Evolutionary conservation across 352 stramenopile genomes (phyloP), one percentile per base, ranked within the genome.

Genomic region (Pythium brachiatum): DNA sequence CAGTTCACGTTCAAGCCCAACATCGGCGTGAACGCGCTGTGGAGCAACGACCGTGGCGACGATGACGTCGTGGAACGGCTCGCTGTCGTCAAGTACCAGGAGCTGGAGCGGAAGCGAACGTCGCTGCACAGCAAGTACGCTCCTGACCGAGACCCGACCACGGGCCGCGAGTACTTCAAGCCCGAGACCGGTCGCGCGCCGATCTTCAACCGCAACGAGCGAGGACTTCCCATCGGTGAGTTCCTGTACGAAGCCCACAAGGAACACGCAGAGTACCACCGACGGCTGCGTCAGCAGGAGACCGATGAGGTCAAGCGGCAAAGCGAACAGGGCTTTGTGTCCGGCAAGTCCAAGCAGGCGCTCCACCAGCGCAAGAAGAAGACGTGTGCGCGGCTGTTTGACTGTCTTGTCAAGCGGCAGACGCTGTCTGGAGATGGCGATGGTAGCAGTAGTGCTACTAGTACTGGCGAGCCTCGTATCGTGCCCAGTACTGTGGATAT

Each of bases 1-100:
- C 81, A 89, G 66, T 90, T 84, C 64, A 57, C 84, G 13, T 90
- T 92, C 73, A 90, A 90, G 58, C 84, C 84, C 20, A 71, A 93
- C 59, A 92, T 93, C 54, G 84, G 84, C 15, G 75, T 92, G 11
- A 91, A 90, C 54, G 59, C 79, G 26, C 65, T 90, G 1, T 92
- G 83, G 83, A 68, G 56, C 3, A 48, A 32, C 21, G 62, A 77
- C 25, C 62, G 69, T 15, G 74, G 69, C 12, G 64, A 76, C 13
- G 77, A 70, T 1, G 82, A 85, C 55, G 74, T 93, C 48, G 81
- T 91, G 12, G 69, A 91, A 57, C 75, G 81, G 6, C 77, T 93
- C 11, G 81, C 84, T 7, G 83, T 93, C 20, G 68, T 78, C 29
- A 85, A 85, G 27, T 90, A 83, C 32, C 76, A 88, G 1, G 80